Evolutionary conservation across 495 filamentous ascomycete genomes (phyloP).

Genomic region (Penicillium antarcticum): DNA sequence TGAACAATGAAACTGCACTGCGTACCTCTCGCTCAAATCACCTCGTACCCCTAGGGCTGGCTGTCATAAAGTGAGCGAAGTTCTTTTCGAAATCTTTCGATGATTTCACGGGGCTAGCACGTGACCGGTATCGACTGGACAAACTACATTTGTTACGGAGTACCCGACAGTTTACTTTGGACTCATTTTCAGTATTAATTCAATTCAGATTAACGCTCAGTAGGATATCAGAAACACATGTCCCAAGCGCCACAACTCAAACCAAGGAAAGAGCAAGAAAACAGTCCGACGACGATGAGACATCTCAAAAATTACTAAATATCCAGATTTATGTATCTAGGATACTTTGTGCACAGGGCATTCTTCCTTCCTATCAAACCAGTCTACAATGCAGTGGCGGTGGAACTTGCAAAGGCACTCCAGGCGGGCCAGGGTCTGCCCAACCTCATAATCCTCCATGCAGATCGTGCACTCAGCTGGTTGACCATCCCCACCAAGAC

Average conservation of each 20-base stretch:
- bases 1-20: not conserved
- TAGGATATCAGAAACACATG: conserved; percentile 3
- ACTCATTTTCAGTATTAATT: not conserved
- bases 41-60: not conserved
- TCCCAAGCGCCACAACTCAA: not conserved
- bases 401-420: conserved; percentile 96
- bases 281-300: not conserved
- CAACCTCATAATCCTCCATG: conserved; percentile 90
- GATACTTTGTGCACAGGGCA: conserved; percentile 52
- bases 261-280: conserved; percentile 3
- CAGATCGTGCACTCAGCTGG: conserved; percentile 85
- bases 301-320: not conserved
- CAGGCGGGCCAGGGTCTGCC: conserved; percentile 75
- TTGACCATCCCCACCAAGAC: conserved; percentile 61
- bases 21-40: not conserved
- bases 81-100: not conserved
- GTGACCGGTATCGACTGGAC: not conserved
- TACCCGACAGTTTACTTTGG: too few relatives aligned
- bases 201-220: not conserved
- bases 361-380: conserved; percentile 53
- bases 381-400: conserved; percentile 58
- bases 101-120: not conserved
- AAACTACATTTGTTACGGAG: too few relatives aligned
- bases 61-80: not conserved
- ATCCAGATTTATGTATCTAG: conserved; percentile 8